Conservation (phyloP, 768 basidiomycete genomes). For the Xerocomus potaroensis region DNA sequence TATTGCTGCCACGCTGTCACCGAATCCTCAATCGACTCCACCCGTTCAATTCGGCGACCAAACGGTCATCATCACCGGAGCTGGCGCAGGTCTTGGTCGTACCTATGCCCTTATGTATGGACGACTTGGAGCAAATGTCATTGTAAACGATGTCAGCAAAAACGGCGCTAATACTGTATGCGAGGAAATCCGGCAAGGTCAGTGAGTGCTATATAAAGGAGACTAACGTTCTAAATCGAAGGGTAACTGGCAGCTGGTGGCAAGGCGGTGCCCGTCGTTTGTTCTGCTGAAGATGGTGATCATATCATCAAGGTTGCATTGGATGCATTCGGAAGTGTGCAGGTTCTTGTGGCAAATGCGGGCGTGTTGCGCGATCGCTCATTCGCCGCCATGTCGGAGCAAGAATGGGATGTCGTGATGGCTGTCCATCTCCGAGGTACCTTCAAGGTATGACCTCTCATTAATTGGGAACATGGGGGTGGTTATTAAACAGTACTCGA, state of each 20-base stretch:
- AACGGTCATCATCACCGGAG: constrained; percentile 92
- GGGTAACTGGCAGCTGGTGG: constrained; percentile 61
- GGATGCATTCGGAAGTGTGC: constrained; percentile 83
- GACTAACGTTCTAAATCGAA: background rate
- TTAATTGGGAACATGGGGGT: background rate
- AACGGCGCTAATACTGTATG: constrained; percentile 82
- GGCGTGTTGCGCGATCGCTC: constrained; percentile 93
- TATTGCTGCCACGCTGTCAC: constrained; percentile 52
- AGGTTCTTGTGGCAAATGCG: constrained; percentile 88
- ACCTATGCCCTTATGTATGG: constrained; percentile 90
- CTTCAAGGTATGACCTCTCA: constrained; percentile 57
- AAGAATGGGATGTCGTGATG: constrained; percentile 93
- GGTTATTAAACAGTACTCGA: constrained; percentile 1
- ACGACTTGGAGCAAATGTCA: constrained; percentile 91
- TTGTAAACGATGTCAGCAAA: constrained; percentile 91
- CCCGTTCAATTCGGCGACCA: constrained; percentile 81
- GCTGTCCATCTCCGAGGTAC: constrained; percentile 88
- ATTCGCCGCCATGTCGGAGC: constrained; percentile 81
- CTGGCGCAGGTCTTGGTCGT: constrained; percentile 91
- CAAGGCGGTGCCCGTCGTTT: constrained; percentile 77
- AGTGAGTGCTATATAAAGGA: constrained; percentile 8
- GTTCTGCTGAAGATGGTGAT: constrained; percentile 90
- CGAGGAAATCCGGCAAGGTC: constrained; percentile 79
- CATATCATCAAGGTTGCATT: constrained; percentile 82
- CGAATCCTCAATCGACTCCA: constrained; percentile 66